These are phyloP conservation scores for Sporothrix globosa DNA, from an alignment of 2,329 filamentous ascomycete genomes.

Conservation along the genomic window DNA sequence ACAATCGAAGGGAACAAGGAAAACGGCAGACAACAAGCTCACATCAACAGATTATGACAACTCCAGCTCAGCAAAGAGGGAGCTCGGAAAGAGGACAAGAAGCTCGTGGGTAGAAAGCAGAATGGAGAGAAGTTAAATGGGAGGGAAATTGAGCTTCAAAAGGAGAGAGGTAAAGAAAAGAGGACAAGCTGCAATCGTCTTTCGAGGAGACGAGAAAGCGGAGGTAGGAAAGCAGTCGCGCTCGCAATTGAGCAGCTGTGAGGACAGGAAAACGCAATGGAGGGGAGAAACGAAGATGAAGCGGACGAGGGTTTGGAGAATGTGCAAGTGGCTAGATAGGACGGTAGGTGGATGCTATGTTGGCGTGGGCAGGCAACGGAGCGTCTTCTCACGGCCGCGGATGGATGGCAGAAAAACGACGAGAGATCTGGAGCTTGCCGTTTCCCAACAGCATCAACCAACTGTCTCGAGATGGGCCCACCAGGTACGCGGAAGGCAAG, in stretches of 20 bases:
- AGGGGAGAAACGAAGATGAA: constrained; percentile 17
- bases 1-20: neutral
- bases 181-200: neutral
- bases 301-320: constrained; percentile 31
- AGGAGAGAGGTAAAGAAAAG: neutral
- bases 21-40: constrained; percentile 2
- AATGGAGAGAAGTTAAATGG: constrained; percentile 1
- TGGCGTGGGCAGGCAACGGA: constrained; percentile 7
- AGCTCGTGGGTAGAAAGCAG: constrained; percentile 4
- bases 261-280: constrained; percentile 13
- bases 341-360: constrained; percentile 8
- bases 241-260: constrained; percentile 15
- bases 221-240: constrained; percentile 15
- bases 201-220: constrained; percentile 2
- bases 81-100: constrained; percentile 26
- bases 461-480: constrained; percentile 2
- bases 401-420: constrained; percentile 30
- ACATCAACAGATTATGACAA: constrained; percentile 27
- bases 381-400: constrained; percentile 26
- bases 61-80: constrained; percentile 40
- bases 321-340: constrained; percentile 41
- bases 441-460: constrained; percentile 35
- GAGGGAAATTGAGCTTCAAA: neutral
- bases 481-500: constrained; percentile 24
- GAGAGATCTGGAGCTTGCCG: constrained; percentile 22